phyloP scores from a whole-genome alignment of 768 basidiomycete genomes.

The Psilocybe subaeruginosa region DNA sequence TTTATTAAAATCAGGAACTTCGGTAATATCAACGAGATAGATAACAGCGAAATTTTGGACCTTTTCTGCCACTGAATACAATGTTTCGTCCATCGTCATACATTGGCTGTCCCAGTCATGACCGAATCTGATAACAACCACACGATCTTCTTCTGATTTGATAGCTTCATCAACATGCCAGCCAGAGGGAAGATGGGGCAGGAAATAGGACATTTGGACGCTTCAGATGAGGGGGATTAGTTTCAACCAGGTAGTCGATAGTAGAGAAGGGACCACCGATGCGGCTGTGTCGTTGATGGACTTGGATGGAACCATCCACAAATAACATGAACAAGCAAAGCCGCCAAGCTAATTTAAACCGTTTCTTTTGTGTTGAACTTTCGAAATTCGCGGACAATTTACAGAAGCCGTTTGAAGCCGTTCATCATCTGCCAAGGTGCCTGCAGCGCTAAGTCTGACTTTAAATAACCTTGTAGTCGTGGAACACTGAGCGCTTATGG shows the following conservation, averaged over 20 bases:
- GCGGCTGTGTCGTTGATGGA: slow-evolving; percentile 13
- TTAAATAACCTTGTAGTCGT: background rate
- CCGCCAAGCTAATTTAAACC: background rate
- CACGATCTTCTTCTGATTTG: slow-evolving; percentile 95
- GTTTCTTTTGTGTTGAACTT: background rate
- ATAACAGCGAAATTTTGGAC: slow-evolving; percentile 99
- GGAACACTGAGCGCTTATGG: background rate
- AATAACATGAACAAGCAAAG: background rate
- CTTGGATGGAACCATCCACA: background rate
- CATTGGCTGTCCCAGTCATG: slow-evolving; percentile 93
- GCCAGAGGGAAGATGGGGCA: slow-evolving; percentile 86
- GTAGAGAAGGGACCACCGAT: background rate
- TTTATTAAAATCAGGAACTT: slow-evolving; percentile 99
- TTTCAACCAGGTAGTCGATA: slow-evolving; percentile 7
- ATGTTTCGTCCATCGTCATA: slow-evolving; percentile 99
- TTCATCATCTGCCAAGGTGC: background rate
- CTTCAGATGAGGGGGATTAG: slow-evolving; percentile 5
- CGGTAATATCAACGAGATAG: slow-evolving; percentile 92
- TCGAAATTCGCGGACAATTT: background rate
- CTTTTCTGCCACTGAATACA: slow-evolving; percentile 90
- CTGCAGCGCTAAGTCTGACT: background rate
- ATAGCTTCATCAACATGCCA: slow-evolving; percentile 99
- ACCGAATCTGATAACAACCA: slow-evolving; percentile 94
- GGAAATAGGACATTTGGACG: slow-evolving; percentile 79
- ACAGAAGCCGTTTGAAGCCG: background rate